These are phyloP conservation scores for Cryphonectria parasitica DNA, from an alignment of 2,329 filamentous ascomycete species.

Conservation along the genomic window DNA sequence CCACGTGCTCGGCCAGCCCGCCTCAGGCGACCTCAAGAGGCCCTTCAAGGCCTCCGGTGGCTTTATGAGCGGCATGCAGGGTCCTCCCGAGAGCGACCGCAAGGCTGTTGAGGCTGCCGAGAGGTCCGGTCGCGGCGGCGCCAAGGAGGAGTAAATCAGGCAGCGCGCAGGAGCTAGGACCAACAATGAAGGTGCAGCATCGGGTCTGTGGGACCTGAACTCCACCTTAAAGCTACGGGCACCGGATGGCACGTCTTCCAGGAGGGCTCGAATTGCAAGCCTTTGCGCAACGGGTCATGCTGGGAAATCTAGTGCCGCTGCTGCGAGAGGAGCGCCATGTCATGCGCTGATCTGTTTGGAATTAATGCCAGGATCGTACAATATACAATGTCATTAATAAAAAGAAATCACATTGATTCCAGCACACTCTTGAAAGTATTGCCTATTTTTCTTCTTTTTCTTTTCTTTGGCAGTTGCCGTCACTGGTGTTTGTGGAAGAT, in stretches of 20 bases:
- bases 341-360: not conserved
- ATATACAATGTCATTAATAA: constrained; percentile 3
- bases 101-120: constrained; percentile 82
- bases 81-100: constrained; percentile 81
- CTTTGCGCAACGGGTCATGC: not conserved
- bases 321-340: not conserved
- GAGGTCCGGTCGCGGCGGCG: constrained; percentile 72
- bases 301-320: not conserved
- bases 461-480: constrained; percentile 5
- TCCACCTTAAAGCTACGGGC: not conserved
- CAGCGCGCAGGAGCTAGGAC: constrained; percentile 1
- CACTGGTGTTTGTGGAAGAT: not conserved
- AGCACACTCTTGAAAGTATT: not conserved
- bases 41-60: constrained; percentile 89
- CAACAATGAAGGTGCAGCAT: not conserved
- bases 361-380: constrained; percentile 6
- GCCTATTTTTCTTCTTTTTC: not conserved
- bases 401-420: not conserved
- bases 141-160: constrained; percentile 67
- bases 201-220: not conserved
- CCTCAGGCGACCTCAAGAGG: constrained; percentile 87
- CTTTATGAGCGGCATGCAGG: constrained; percentile 79
- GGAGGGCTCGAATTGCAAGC: not conserved
- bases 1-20: constrained; percentile 84
- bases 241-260: not conserved